Conservation (phyloP, 1,284 basidiomycete species). For the Malassezia caprae region DNA sequence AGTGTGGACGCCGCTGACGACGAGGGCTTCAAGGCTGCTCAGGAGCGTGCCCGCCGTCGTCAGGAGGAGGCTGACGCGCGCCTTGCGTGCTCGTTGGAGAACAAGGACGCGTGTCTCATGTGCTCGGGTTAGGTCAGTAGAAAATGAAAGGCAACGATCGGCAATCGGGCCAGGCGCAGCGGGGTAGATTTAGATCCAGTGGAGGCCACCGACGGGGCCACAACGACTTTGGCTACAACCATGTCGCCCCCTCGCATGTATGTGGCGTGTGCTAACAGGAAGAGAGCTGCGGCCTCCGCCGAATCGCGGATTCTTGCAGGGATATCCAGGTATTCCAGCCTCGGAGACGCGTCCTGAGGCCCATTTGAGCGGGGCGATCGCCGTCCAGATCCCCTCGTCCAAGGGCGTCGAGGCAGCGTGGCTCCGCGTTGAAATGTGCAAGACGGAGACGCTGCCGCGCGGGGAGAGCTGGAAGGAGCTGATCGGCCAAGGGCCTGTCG, state of each 20-base stretch:
- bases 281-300: conserved; percentile 32
- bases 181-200: too few relatives aligned
- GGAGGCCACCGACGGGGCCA: neutral
- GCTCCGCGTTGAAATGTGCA: conserved; percentile 44
- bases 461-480: conserved; percentile 45
- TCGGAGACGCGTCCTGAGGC: conserved; percentile 30
- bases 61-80: conserved; percentile 66
- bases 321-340: conserved; percentile 40
- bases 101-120: conserved; percentile 55
- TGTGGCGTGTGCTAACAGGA: conserved; percentile 2
- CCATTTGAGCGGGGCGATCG: conserved; percentile 38
- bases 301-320: conserved; percentile 40
- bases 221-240: neutral
- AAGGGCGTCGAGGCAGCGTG: conserved; percentile 42
- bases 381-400: conserved; percentile 27
- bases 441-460: conserved; percentile 37
- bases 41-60: conserved; percentile 62
- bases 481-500: conserved; percentile 41
- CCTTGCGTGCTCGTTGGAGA: conserved; percentile 71
- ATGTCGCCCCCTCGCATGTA: conserved; percentile 11
- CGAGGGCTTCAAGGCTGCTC: conserved; percentile 69
- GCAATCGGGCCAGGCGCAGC: neutral
- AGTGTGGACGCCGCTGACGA: conserved; percentile 53
- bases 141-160: neutral
- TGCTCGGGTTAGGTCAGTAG: conserved; percentile 27